These are phyloP conservation scores for Penicillium longicatenatum DNA, from an alignment of 495 filamentous ascomycete genomes.

Conservation along the genomic window DNA sequence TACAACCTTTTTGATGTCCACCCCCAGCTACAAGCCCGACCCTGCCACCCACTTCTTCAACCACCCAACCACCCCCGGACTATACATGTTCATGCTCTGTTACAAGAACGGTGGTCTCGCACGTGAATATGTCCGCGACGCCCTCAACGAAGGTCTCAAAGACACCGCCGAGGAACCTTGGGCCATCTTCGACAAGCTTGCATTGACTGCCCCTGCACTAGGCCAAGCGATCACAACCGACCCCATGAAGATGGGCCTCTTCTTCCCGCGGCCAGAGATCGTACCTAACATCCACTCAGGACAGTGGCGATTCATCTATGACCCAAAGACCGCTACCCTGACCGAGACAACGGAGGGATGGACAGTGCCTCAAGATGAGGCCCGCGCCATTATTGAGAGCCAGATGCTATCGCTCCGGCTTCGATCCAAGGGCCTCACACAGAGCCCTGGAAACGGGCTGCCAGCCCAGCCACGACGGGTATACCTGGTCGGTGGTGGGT, in stretches of 20 bases:
- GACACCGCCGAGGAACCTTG: slow-evolving; percentile 56
- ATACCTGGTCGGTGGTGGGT: slow-evolving; percentile 92
- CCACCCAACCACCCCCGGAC: slow-evolving; percentile 76
- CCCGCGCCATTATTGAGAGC: slow-evolving; percentile 88
- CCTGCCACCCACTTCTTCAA: slow-evolving; percentile 89
- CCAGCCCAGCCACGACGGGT: slow-evolving; percentile 85
- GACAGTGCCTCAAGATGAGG: slow-evolving; percentile 64
- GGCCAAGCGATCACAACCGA: slow-evolving; percentile 55
- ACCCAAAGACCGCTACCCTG: slow-evolving; percentile 44
- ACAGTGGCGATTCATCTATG: slow-evolving; percentile 79
- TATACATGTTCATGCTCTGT: slow-evolving; percentile 99
- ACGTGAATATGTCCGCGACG: slow-evolving; percentile 83
- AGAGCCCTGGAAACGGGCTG: slow-evolving; percentile 52
- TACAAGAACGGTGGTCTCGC: slow-evolving; percentile 98
- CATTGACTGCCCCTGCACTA: slow-evolving; percentile 64
- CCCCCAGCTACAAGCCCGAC: slow-evolving; percentile 83
- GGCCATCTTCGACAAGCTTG: slow-evolving; percentile 73
- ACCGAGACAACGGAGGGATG: slow-evolving; percentile 49
- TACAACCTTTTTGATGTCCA: slow-evolving; percentile 96
- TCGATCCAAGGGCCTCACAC: slow-evolving; percentile 73
- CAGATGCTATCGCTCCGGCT: slow-evolving; percentile 89
- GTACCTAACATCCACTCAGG: slow-evolving; percentile 85
- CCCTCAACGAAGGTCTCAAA: slow-evolving; percentile 50
- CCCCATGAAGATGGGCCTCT: slow-evolving; percentile 79
- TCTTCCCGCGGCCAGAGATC: slow-evolving; percentile 94